phyloP scores from a whole-genome alignment of 2,329 filamentous ascomycete species.

The Trichoderma sp. region DNA sequence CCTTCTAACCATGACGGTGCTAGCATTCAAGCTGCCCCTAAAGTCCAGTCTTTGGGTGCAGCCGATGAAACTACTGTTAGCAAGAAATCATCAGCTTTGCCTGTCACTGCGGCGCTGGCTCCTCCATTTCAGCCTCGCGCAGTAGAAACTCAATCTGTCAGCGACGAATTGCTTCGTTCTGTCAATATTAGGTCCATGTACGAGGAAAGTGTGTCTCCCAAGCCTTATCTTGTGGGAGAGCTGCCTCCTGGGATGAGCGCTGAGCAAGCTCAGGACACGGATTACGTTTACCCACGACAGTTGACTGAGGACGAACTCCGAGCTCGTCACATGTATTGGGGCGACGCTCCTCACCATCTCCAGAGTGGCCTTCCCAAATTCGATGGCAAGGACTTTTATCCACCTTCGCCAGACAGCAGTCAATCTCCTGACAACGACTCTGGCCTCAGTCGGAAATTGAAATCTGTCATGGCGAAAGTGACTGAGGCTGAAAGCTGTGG shows the following conservation, averaged over 20 bases:
- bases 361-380: constrained; percentile 61
- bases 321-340: constrained; percentile 63
- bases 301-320: constrained; percentile 60
- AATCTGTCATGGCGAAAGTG: not conserved
- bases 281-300: constrained; percentile 58
- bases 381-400: constrained; percentile 66
- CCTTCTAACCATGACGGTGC: not conserved
- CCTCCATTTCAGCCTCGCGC: constrained; percentile 51
- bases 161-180: not conserved
- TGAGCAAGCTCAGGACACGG: constrained; percentile 45
- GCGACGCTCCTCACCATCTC: constrained; percentile 53
- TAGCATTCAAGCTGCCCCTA: constrained; percentile 33
- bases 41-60: constrained; percentile 17
- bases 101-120: constrained; percentile 50
- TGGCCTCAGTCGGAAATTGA: not conserved
- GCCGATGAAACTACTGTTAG: constrained; percentile 28
- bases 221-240: constrained; percentile 58
- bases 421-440: constrained; percentile 25
- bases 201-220: not conserved
- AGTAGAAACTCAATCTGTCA: constrained; percentile 24
- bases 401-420: constrained; percentile 54
- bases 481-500: not conserved
- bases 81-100: constrained; percentile 42
- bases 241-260: constrained; percentile 48
- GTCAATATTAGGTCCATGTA: not conserved